Evolutionary conservation across 73 alveolate species (phyloP).

Genomic region (Paramecium caudatum): DNA sequence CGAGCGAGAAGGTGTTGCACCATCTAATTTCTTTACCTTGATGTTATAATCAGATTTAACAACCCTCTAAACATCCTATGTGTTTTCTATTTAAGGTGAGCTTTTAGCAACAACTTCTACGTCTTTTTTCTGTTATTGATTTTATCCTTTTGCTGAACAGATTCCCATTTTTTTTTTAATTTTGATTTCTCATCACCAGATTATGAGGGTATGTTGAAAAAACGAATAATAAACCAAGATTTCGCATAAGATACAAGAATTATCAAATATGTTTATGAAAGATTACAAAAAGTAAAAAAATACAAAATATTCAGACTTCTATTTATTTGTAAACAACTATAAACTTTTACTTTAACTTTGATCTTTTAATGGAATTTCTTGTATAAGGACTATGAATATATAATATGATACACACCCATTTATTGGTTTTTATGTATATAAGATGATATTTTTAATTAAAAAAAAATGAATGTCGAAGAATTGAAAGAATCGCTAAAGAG

Average conservation of each 20-base stretch:
- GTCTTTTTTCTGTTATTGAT: neutral
- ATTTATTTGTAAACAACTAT: too few species aligned
- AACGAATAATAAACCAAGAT: neutral
- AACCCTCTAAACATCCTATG: neutral
- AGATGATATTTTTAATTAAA: slow-evolving; percentile 44
- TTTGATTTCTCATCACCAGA: neutral
- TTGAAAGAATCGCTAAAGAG: slow-evolving; percentile 48
- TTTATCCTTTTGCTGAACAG: slow-evolving; percentile 47
- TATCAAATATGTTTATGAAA: too few species aligned
- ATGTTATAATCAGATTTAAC: slow-evolving; percentile 2
- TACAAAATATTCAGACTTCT: too few species aligned
- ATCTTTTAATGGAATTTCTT: too few species aligned
- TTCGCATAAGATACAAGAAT: neutral
- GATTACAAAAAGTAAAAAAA: too few species aligned
- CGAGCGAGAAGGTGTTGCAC: too few species aligned
- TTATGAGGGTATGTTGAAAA: neutral
- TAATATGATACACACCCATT: slow-evolving; percentile 18
- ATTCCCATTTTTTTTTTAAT: slow-evolving; percentile 10
- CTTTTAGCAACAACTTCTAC: neutral
- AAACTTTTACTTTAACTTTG: too few species aligned
- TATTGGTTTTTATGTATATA: slow-evolving; percentile 10
- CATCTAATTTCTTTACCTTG: neutral
- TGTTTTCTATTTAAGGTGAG: neutral
- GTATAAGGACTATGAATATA: neutral
- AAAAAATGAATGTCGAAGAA: slow-evolving; percentile 51